Conservation (phyloP, 2,329 filamentous ascomycete species). For the Talaromyces amestolkiae region DNA sequence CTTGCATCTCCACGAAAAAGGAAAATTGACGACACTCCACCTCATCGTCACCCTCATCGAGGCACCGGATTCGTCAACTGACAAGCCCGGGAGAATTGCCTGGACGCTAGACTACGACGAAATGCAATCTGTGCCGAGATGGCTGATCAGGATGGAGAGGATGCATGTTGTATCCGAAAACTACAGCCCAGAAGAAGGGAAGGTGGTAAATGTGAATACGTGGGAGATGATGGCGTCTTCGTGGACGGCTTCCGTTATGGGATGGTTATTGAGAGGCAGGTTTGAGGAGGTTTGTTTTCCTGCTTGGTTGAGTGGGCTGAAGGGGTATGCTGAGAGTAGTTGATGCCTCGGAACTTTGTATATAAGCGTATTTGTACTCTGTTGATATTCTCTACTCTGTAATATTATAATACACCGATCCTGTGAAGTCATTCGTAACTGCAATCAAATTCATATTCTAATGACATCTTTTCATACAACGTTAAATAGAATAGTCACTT, state of each 20-base stretch:
- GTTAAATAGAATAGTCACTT: neutral
- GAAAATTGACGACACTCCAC: neutral
- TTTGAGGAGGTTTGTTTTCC: neutral
- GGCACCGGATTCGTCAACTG: neutral
- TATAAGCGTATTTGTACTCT: neutral
- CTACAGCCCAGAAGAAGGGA: neutral
- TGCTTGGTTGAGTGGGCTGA: neutral
- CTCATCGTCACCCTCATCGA: neutral
- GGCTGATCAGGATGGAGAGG: neutral
- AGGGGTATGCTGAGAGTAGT: neutral
- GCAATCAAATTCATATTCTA: neutral
- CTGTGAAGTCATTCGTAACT: neutral
- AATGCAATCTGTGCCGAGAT: neutral
- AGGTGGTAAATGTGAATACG: neutral
- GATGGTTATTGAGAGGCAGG: neutral
- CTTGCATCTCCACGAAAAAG: neutral
- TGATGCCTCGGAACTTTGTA: neutral
- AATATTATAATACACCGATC: neutral
- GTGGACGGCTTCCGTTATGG: neutral
- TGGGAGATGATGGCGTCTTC: neutral
- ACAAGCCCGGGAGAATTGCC: neutral
- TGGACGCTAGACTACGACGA: neutral
- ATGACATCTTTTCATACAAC: neutral
- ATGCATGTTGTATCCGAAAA: neutral
- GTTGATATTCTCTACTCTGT: neutral